phyloP scores from a whole-genome alignment of 352 stramenopile species.

The Phytophthora fragariaefolia region DNA sequence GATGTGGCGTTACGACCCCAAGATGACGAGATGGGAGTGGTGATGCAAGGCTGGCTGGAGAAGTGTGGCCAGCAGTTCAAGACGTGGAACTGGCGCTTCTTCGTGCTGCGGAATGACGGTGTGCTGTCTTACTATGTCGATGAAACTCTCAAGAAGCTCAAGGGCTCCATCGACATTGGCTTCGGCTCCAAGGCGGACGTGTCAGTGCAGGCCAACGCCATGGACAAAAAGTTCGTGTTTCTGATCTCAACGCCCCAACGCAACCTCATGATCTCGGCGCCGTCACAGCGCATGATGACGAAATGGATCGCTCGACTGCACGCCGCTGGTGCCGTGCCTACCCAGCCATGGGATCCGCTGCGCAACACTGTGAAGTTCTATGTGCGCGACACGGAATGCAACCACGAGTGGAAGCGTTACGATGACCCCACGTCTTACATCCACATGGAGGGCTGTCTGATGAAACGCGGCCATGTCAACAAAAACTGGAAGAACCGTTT shows the following conservation, averaged over 20 bases:
- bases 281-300: slow-evolving; percentile 74
- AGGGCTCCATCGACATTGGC: slow-evolving; percentile 82
- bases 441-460: slow-evolving; percentile 85
- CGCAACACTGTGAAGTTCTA: slow-evolving; percentile 87
- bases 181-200: slow-evolving; percentile 74
- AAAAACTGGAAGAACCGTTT: slow-evolving; percentile 92
- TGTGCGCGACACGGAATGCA: slow-evolving; percentile 67
- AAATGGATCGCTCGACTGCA: slow-evolving; percentile 87
- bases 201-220: slow-evolving; percentile 84
- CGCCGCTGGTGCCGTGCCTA: slow-evolving; percentile 66
- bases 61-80: slow-evolving; percentile 91
- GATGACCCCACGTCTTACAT: slow-evolving; percentile 88
- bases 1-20: slow-evolving; percentile 48
- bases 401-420: slow-evolving; percentile 88
- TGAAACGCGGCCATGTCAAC: slow-evolving; percentile 85
- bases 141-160: slow-evolving; percentile 76
- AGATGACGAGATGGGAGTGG: slow-evolving; percentile 68
- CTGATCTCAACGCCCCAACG: slow-evolving; percentile 76
- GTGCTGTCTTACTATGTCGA: slow-evolving; percentile 85
- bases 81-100: slow-evolving; percentile 92
- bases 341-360: slow-evolving; percentile 77
- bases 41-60: slow-evolving; percentile 89
- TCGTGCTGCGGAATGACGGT: slow-evolving; percentile 82
- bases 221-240: slow-evolving; percentile 86
- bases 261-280: slow-evolving; percentile 86